Conservation (phyloP, 2,329 filamentous ascomycete species). For the Paracorniculantispora psalliotae region DNA sequence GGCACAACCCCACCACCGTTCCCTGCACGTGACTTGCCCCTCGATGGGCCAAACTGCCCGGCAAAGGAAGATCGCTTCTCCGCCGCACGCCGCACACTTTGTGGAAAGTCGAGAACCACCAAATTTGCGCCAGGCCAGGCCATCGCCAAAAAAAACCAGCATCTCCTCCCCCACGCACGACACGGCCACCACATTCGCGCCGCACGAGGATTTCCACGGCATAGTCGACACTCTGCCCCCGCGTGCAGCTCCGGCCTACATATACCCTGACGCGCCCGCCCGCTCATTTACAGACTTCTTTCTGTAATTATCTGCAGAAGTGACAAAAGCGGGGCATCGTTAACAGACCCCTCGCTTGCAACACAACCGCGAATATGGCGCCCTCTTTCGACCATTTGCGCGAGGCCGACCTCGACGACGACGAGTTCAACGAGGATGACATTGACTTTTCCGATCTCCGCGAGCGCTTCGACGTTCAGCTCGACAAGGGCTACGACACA, state of each 20-base stretch:
- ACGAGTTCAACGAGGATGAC: conserved; percentile 86
- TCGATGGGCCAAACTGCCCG: conserved; percentile 26
- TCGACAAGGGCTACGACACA: conserved; percentile 92
- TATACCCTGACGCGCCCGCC: background rate
- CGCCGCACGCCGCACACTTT: conserved; percentile 33
- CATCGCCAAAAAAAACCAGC: conserved; percentile 13
- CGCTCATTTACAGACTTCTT: background rate
- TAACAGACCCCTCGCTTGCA: conserved; percentile 28
- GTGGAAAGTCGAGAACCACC: conserved; percentile 31
- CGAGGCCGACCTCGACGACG: conserved; percentile 81
- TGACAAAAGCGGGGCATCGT: conserved; percentile 32
- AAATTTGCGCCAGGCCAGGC: conserved; percentile 29
- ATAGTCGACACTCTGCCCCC: conserved; percentile 8
- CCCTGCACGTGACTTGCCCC: conserved; percentile 38
- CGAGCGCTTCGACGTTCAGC: conserved; percentile 91
- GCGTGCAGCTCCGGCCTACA: conserved; percentile 1
- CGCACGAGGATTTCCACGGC: conserved; percentile 6
- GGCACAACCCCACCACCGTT: conserved; percentile 7
- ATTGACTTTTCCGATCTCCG: conserved; percentile 92
- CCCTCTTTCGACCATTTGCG: conserved; percentile 82
- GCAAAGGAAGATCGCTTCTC: conserved; percentile 35
- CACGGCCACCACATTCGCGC: conserved; percentile 20
- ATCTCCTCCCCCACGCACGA: conserved; percentile 22
- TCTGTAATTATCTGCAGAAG: conserved; percentile 2
- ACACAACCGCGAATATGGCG: conserved; percentile 65